A percentile compares a stretch with the other conserved stretches of the same genome.
Conservation (phyloP, 2,329 filamentous ascomycete species). For the Neocucurbitaria cava region DNA sequence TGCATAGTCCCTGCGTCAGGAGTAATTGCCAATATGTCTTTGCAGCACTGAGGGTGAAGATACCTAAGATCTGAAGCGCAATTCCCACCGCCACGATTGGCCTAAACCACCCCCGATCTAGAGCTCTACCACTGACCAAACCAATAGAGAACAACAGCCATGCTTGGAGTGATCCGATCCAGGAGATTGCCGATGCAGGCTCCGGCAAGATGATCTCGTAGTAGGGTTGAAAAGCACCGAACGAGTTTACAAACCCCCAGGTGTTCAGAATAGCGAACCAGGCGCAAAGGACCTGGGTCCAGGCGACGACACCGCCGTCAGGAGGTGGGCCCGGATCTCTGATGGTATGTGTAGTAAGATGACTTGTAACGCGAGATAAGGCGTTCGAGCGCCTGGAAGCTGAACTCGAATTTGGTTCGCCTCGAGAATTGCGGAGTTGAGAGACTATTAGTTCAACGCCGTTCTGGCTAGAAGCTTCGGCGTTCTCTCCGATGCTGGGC, state of each 20-base stretch:
- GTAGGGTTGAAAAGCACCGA: constrained; percentile 57
- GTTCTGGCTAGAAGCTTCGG: constrained; percentile 7
- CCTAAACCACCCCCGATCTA: constrained; percentile 59
- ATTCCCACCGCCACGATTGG: constrained; percentile 52
- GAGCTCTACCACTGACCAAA: constrained; percentile 55
- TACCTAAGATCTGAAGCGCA: constrained; percentile 52
- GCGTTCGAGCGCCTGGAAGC: constrained; percentile 21
- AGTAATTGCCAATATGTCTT: constrained; percentile 57
- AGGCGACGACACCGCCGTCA: constrained; percentile 51
- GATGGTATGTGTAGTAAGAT: constrained; percentile 41
- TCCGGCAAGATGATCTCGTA: constrained; percentile 48
- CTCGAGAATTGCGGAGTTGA: not conserved
- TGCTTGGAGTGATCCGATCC: constrained; percentile 60
- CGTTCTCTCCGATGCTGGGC: constrained; percentile 12
- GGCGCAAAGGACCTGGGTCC: constrained; percentile 40
- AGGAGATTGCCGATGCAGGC: constrained; percentile 56
- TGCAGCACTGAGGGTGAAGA: constrained; percentile 59
- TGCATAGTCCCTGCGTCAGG: constrained; percentile 42
- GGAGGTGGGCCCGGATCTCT: constrained; percentile 48
- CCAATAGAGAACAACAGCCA: constrained; percentile 56
- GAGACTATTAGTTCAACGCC: constrained; percentile 5
- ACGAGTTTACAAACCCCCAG: constrained; percentile 53
- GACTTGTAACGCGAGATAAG: constrained; percentile 41
- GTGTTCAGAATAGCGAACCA: constrained; percentile 41
- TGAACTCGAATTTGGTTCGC: constrained; percentile 11